Evolutionary conservation across 371 early-diverging fungal genomes (phyloP).

Genomic region (Neoconidiobolus thromboides): DNA sequence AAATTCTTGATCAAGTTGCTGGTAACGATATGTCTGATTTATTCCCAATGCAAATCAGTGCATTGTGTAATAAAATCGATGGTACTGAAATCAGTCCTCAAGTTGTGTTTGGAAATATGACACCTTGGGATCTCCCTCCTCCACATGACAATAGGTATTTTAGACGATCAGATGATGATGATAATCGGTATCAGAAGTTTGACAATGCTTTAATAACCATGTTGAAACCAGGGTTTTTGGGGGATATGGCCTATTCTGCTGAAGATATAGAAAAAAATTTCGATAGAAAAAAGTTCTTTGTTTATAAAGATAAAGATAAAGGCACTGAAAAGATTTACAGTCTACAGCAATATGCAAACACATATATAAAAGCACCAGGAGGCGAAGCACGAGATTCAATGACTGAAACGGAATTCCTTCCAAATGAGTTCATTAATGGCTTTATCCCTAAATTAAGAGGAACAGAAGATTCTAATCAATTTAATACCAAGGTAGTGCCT

Average conservation of each 20-base stretch:
- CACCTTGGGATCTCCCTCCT: neutral
- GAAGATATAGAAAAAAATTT: slow-evolving; percentile 4
- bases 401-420: neutral
- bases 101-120: slow-evolving; percentile 14
- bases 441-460: neutral
- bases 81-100: slow-evolving; percentile 21
- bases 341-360: no score
- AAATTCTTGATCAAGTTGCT: slow-evolving; percentile 30
- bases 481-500: no score
- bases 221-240: slow-evolving; percentile 22
- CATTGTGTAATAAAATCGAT: slow-evolving; percentile 22
- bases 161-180: neutral
- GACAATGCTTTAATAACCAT: neutral
- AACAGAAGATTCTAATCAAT: neutral
- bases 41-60: slow-evolving; percentile 53
- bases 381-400: neutral
- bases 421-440: neutral
- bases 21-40: slow-evolving; percentile 41
- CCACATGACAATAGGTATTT: slow-evolving; percentile 30
- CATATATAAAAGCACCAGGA: no score
- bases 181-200: slow-evolving; percentile 19
- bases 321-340: no score
- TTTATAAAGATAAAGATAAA: no score
- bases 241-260: slow-evolving; percentile 28
- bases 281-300: neutral